Evolutionary conservation across 2,329 filamentous ascomycete species (phyloP).

Genomic region (Neonectria neomacrospora): DNA sequence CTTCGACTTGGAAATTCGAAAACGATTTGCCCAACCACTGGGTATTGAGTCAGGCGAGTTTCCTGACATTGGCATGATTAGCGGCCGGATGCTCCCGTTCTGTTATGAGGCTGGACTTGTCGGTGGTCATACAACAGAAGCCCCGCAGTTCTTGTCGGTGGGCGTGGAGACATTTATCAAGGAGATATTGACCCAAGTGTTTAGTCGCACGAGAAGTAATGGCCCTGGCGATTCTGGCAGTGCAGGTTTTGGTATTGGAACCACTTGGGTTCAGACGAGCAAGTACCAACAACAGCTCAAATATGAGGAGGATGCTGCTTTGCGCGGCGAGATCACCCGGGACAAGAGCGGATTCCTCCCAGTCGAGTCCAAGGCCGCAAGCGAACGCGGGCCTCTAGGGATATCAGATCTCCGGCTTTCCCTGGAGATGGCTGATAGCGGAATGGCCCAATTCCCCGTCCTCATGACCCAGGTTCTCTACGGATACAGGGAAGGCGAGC

Average conservation of each 20-base stretch:
- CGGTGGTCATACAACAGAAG: slow-evolving; percentile 68
- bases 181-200: slow-evolving; percentile 71
- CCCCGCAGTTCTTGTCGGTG: slow-evolving; percentile 71
- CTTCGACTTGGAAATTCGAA: slow-evolving; percentile 74
- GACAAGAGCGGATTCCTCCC: slow-evolving; percentile 84
- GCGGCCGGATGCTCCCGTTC: slow-evolving; percentile 73
- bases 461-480: slow-evolving; percentile 76
- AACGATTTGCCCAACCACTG: slow-evolving; percentile 71
- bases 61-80: slow-evolving; percentile 71
- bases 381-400: slow-evolving; percentile 75
- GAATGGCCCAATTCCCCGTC: slow-evolving; percentile 81
- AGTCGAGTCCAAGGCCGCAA: slow-evolving; percentile 80
- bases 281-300: slow-evolving; percentile 80
- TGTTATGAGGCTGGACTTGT: slow-evolving; percentile 74
- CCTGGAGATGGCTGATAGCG: slow-evolving; percentile 78
- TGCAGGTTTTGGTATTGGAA: slow-evolving; percentile 72
- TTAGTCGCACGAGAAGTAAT: slow-evolving; percentile 72
- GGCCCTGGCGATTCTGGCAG: slow-evolving; percentile 70
- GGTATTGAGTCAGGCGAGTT: slow-evolving; percentile 77
- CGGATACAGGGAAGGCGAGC: slow-evolving; percentile 79
- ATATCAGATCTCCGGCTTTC: slow-evolving; percentile 83
- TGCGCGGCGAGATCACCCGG: slow-evolving; percentile 77
- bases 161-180: slow-evolving; percentile 76
- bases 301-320: slow-evolving; percentile 77
- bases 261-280: slow-evolving; percentile 80